phyloP scores from a whole-genome alignment of 345 rosid species.

The Salix dunnii region DNA sequence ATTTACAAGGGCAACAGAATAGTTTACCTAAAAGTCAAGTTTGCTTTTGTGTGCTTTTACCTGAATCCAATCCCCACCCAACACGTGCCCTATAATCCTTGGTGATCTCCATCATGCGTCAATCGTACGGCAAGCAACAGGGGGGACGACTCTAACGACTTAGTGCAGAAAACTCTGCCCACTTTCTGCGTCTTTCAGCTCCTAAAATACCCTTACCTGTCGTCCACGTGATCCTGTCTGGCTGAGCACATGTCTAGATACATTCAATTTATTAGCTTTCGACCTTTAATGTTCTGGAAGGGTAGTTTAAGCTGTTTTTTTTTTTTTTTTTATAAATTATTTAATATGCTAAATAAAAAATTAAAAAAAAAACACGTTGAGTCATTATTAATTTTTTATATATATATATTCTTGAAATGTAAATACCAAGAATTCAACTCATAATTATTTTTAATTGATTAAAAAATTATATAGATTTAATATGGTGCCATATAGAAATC shows the following conservation, averaged over 20 bases:
- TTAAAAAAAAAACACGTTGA: too few species aligned
- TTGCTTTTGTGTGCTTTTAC: neutral
- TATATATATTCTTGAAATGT: too few species aligned
- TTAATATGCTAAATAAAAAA: too few species aligned
- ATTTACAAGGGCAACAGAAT: neutral
- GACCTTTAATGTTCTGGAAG: too few species aligned
- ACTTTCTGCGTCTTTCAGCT: neutral
- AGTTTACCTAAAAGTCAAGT: neutral
- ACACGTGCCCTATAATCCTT: neutral
- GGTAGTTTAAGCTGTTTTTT: too few species aligned
- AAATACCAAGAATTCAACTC: too few species aligned
- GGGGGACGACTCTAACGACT: neutral
- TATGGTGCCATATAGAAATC: too few species aligned
- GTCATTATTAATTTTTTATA: too few species aligned
- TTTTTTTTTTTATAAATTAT: too few species aligned
- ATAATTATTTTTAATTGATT: too few species aligned
- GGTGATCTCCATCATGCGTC: neutral
- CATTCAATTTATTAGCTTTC: neutral
- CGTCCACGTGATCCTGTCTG: too few species aligned
- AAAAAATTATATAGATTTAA: too few species aligned
- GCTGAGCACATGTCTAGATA: neutral
- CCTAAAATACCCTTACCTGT: neutral
- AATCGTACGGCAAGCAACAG: neutral
- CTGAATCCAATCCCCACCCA: neutral
- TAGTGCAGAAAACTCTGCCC: neutral